phyloP scores from a whole-genome alignment of 148 eudicot genomes.

The Chenopodium quinoa region DNA sequence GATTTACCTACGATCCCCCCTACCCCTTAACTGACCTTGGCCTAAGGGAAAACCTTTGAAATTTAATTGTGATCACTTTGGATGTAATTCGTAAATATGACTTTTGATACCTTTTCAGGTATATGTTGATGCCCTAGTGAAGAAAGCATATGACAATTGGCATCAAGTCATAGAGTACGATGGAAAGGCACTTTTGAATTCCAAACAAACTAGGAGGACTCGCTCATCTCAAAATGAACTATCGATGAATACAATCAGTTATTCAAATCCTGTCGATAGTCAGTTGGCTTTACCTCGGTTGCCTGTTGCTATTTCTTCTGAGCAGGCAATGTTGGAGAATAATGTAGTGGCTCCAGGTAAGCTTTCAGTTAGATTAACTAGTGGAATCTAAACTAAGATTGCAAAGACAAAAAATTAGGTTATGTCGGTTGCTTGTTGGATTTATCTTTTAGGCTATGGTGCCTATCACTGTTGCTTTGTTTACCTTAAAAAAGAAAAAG shows the following conservation, averaged over 20 bases:
- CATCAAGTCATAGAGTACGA: conserved; percentile 89
- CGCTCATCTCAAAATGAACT: conserved; percentile 49
- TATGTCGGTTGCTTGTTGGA: not conserved
- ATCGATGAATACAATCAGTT: conserved; percentile 37
- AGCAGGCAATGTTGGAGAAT: conserved; percentile 48
- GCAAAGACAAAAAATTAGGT: not conserved
- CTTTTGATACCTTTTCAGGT: conserved; percentile 39
- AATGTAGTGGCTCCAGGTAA: conserved; percentile 52
- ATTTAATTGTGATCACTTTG: not conserved
- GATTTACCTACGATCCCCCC: not conserved
- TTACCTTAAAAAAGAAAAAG: no score
- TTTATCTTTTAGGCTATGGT: not conserved
- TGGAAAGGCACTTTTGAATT: conserved; percentile 67
- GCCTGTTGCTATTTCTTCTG: conserved; percentile 47
- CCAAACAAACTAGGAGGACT: conserved; percentile 63
- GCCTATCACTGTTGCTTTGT: not conserved
- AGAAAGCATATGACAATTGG: conserved; percentile 96
- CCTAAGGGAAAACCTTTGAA: not conserved
- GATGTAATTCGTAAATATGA: not conserved
- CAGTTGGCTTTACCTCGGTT: conserved; percentile 49
- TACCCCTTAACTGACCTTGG: not conserved
- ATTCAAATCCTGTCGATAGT: conserved; percentile 48
- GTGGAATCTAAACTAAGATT: not conserved
- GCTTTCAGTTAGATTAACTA: not conserved
- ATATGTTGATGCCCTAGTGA: conserved; percentile 74